A percentile compares a stretch with the other conserved stretches of the same genome.
Conservation (phyloP, 768 basidiomycete species). For the Suillus subalutaceus region DNA sequence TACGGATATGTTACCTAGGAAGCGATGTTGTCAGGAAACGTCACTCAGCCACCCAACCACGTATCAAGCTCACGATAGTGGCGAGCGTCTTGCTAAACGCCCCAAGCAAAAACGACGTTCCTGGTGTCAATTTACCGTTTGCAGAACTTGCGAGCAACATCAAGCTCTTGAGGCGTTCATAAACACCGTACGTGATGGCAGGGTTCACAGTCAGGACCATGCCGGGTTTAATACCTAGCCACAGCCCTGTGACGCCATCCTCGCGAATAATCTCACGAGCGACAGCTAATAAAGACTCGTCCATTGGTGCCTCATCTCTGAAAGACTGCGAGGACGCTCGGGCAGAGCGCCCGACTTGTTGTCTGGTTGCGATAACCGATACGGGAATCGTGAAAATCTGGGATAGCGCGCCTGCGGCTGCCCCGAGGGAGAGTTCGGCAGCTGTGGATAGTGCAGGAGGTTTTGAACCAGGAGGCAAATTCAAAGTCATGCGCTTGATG, state of each 20-base stretch:
- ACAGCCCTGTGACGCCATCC: conserved; percentile 85
- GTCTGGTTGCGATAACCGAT: conserved; percentile 94
- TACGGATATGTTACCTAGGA: conserved; percentile 90
- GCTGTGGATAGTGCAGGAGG: conserved; percentile 67
- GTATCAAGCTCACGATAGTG: conserved; percentile 70
- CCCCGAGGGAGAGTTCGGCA: conserved; percentile 86
- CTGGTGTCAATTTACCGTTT: conserved; percentile 72
- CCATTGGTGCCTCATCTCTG: conserved; percentile 25
- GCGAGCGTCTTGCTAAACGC: conserved; percentile 94
- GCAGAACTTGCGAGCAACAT: conserved; percentile 58
- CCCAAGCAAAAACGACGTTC: conserved; percentile 82
- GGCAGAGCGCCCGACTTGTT: conserved; percentile 74
- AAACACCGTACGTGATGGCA: conserved; percentile 95
- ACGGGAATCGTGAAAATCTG: conserved; percentile 99
- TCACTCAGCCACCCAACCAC: not conserved
- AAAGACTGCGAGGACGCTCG: not conserved
- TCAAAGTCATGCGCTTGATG: conserved; percentile 66
- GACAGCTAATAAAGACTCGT: conserved; percentile 79
- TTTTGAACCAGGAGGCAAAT: conserved; percentile 62
- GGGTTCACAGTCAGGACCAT: conserved; percentile 97
- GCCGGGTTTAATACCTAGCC: conserved; percentile 91
- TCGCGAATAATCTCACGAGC: conserved; percentile 87
- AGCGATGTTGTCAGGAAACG: conserved; percentile 3
- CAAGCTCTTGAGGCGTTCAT: conserved; percentile 85
- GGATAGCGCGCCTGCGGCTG: conserved; percentile 89